Percentiles rank a stretch among this genome's conserved stretches.
Evolutionary conservation across 2,329 filamentous ascomycete genomes (phyloP).

Genomic region (Clonostachys sp.): DNA sequence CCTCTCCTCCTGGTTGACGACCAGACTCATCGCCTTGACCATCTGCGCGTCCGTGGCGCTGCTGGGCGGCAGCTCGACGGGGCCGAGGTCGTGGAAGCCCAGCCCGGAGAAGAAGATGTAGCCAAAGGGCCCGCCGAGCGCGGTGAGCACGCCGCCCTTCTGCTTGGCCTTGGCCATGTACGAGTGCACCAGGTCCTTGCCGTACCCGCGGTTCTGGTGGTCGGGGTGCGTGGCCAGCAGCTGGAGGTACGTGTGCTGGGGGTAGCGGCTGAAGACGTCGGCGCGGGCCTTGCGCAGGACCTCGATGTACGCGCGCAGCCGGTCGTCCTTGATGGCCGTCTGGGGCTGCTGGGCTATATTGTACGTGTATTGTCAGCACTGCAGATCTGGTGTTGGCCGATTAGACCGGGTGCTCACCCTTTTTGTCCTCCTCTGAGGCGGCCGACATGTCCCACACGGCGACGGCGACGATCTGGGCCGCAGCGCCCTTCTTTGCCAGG

Average conservation of each 20-base stretch:
- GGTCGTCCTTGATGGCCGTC: constrained; percentile 2
- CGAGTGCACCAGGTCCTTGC: constrained; percentile 7
- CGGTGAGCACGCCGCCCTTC: constrained; percentile 6
- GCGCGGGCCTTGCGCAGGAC: constrained; percentile 2
- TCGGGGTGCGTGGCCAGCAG: constrained; percentile 8
- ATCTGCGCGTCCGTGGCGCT: constrained; percentile 3
- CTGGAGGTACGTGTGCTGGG: constrained; percentile 6
- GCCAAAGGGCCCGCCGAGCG: constrained; percentile 7
- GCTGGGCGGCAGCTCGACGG: constrained; percentile 3
- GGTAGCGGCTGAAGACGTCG: constrained; percentile 4
- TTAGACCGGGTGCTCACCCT: no score
- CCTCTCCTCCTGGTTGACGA: constrained; percentile 6
- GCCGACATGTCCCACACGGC: constrained; percentile 10
- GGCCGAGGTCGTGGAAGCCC: constrained; percentile 7
- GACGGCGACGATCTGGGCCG: constrained; percentile 5
- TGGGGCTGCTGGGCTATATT: background rate
- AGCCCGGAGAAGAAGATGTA: constrained; percentile 10
- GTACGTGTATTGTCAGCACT: no score
- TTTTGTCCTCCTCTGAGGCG: constrained; percentile 2
- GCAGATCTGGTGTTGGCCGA: no score
- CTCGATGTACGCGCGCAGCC: constrained; percentile 2
- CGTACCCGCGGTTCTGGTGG: constrained; percentile 7
- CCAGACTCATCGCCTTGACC: constrained; percentile 4
- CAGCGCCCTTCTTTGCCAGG: constrained; percentile 1
- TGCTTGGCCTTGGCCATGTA: constrained; percentile 5